A percentile compares a stretch with the other conserved stretches of the same genome.
These are phyloP conservation scores for Loxodes magnus DNA, from an alignment of 73 alveolate species.

Conservation along the genomic window DNA sequence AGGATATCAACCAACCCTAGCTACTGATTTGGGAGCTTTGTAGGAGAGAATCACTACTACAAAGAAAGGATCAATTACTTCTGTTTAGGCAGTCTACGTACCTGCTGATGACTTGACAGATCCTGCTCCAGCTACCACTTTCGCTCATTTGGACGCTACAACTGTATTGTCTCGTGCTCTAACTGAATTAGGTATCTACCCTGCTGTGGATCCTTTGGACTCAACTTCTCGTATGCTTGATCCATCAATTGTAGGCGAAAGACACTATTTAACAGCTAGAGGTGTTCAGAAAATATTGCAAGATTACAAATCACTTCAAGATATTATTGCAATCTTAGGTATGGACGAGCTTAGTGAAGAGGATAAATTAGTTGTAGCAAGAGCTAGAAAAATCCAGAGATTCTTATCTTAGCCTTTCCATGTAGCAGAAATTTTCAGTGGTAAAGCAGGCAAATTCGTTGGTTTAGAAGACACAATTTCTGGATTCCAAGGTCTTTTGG, in stretches of 20 bases:
- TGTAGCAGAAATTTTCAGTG: conserved; percentile 73
- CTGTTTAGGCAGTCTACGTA: conserved; percentile 81
- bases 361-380: conserved; percentile 91
- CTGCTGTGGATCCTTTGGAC: conserved; percentile 87
- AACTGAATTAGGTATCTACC: conserved; percentile 84
- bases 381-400: conserved; percentile 86
- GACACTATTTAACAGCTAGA: conserved; percentile 67
- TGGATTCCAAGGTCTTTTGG: conserved; percentile 51
- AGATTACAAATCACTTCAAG: conserved; percentile 84
- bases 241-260: conserved; percentile 69
- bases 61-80: conserved; percentile 92
- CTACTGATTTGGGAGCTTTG: conserved; percentile 83
- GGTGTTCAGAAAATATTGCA: conserved; percentile 75
- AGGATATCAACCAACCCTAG: conserved; percentile 87
- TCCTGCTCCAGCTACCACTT: conserved; percentile 94
- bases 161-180: conserved; percentile 85
- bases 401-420: conserved; percentile 64
- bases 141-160: conserved; percentile 91
- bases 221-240: conserved; percentile 80
- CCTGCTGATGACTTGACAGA: conserved; percentile 94
- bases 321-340: conserved; percentile 87
- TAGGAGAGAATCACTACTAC: conserved; percentile 94
- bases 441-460: conserved; percentile 83
- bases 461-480: conserved; percentile 66
- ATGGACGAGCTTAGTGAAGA: conserved; percentile 88